phyloP scores from a whole-genome alignment of 495 filamentous ascomycete genomes.

The Hypoxylon cercidicola region DNA sequence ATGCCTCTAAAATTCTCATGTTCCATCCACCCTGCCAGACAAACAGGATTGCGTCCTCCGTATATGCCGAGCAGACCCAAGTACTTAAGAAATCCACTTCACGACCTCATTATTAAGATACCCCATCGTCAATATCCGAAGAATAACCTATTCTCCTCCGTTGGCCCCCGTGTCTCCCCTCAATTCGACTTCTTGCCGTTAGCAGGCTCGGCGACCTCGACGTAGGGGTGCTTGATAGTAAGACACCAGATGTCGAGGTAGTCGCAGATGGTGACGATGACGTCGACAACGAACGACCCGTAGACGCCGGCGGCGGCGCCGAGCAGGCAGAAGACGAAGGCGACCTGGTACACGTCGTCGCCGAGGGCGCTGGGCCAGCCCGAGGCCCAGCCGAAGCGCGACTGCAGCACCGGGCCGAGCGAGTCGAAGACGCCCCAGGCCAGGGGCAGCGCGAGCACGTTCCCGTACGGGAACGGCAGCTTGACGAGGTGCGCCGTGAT shows the following conservation, averaged over 20 bases:
- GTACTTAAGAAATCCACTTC: too few species aligned
- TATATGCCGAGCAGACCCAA: too few species aligned
- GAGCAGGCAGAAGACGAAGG: slow-evolving; percentile 84
- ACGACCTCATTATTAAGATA: neutral
- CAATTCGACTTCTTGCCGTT: slow-evolving; percentile 50
- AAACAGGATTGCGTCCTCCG: too few species aligned
- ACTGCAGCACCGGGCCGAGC: slow-evolving; percentile 70
- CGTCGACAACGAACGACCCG: slow-evolving; percentile 94
- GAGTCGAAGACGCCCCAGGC: slow-evolving; percentile 79
- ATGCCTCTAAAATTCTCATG: too few species aligned
- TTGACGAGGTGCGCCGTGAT: slow-evolving; percentile 92
- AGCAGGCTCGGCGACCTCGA: slow-evolving; percentile 50
- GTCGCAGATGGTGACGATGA: slow-evolving; percentile 96
- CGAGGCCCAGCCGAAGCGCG: slow-evolving; percentile 60
- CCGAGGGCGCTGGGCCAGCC: slow-evolving; percentile 86
- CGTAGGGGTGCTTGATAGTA: slow-evolving; percentile 86
- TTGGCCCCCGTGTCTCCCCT: neutral
- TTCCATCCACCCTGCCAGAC: too few species aligned
- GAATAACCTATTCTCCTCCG: neutral
- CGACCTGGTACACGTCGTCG: slow-evolving; percentile 78
- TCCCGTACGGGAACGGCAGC: slow-evolving; percentile 85
- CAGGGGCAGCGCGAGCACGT: slow-evolving; percentile 77
- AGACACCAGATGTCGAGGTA: slow-evolving; percentile 98
- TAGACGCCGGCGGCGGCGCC: slow-evolving; percentile 87
- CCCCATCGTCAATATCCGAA: neutral